Percentiles rank a stretch among this genome's conserved stretches.
These are phyloP conservation scores for Tremella mesenterica DNA, from an alignment of 768 basidiomycete genomes.

Conservation along the genomic window DNA sequence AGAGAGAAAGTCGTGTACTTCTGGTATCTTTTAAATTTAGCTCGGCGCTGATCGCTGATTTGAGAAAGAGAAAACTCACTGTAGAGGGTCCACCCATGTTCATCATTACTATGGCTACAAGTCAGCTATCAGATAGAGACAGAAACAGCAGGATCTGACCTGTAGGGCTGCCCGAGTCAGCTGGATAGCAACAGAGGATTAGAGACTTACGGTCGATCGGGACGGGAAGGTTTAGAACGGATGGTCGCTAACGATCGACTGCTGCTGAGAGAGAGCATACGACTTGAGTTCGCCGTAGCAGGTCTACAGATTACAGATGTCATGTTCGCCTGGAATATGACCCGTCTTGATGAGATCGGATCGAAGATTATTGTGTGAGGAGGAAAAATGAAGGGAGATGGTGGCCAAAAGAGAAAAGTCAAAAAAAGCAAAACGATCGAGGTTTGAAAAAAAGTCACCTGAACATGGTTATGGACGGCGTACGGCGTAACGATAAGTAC, in stretches of 20 bases:
- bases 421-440: too few species aligned
- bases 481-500: too few species aligned
- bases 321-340: too few species aligned
- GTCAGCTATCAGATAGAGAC: slow-evolving; percentile 1
- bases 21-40: slow-evolving; percentile 59
- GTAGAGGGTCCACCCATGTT: slow-evolving; percentile 99
- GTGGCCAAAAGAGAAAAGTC: too few species aligned
- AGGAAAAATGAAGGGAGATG: too few species aligned
- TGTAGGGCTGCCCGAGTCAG: background rate
- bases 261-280: too few species aligned
- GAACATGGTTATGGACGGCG: too few species aligned
- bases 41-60: background rate
- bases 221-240: slow-evolving; percentile 4
- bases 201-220: background rate
- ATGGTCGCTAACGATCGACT: slow-evolving; percentile 9
- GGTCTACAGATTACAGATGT: too few species aligned
- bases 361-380: too few species aligned
- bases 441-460: too few species aligned
- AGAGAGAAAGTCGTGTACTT: slow-evolving; percentile 85
- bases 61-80: slow-evolving; percentile 48
- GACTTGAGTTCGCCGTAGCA: too few species aligned
- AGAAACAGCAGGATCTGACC: background rate
- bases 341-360: too few species aligned
- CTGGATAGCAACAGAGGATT: background rate
- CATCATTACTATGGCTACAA: slow-evolving; percentile 79